Percentiles rank a stretch among this genome's conserved stretches.
phyloP scores from a whole-genome alignment of 2,329 filamentous ascomycete genomes.

The Microcera coccophila region DNA sequence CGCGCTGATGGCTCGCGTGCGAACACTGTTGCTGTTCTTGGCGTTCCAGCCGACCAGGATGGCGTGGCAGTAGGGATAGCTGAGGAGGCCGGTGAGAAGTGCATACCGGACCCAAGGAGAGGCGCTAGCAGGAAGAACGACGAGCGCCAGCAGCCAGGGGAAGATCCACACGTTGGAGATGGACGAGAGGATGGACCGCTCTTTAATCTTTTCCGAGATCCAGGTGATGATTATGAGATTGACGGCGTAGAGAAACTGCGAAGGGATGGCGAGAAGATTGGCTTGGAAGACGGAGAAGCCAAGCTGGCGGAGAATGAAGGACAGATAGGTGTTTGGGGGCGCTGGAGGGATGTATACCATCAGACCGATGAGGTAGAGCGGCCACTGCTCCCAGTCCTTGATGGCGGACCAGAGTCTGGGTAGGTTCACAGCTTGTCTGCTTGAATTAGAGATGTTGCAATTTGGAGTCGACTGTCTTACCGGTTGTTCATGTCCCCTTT shows the following conservation, averaged over 20 bases:
- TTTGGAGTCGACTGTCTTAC: conserved; percentile 5
- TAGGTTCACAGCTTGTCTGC: conserved; percentile 33
- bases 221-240: conserved; percentile 45
- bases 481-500: conserved; percentile 61
- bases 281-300: conserved; percentile 45
- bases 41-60: conserved; percentile 55
- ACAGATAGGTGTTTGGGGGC: conserved; percentile 43
- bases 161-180: conserved; percentile 49
- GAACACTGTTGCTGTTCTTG: conserved; percentile 58
- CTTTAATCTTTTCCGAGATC: conserved; percentile 41
- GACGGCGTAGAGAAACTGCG: conserved; percentile 42
- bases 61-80: conserved; percentile 45
- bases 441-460: conserved; percentile 18
- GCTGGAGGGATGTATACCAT: conserved; percentile 42
- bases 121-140: conserved; percentile 34
- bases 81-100: conserved; percentile 36
- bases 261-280: conserved; percentile 44
- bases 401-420: conserved; percentile 46
- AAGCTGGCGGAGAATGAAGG: conserved; percentile 41
- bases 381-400: conserved; percentile 60
- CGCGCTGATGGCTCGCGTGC: conserved; percentile 57
- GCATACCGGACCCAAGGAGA: conserved; percentile 43
- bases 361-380: conserved; percentile 43
- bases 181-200: conserved; percentile 44
- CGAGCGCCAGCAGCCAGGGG: conserved; percentile 44